Evolutionary conservation across 805 yeast species (phyloP), one percentile per base, ranked within the genome.

Genomic region (Starmera quercuum): DNA sequence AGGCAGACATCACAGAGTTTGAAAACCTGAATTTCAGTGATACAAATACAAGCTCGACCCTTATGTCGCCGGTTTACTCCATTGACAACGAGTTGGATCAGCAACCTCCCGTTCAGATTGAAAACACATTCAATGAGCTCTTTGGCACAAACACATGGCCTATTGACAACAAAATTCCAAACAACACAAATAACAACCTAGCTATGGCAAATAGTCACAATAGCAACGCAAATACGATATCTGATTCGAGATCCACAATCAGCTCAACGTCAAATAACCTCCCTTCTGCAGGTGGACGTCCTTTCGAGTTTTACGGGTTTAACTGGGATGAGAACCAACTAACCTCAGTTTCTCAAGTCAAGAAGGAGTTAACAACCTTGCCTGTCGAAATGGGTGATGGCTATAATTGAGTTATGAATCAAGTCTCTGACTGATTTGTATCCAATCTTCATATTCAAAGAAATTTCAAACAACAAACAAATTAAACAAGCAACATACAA

Each of bases 61-160:
- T 42, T 10, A 38, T 44, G 43, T 40, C 45, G 6, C 48, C 48
- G 4, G 41, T 40, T 6, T 40, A 38, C 22, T 38, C 43, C 18
- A 31, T 37, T n/a, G 43, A 39, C 21, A 16, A 13, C 6, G 42
- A 39, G 11, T 14, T 20, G 10, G 31, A 22, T 16, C 29, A 14
- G 9, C 12, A 4, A 11, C 29, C 9, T 16, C 20, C 19, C 15
- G 11, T 8, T 10, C 26, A 23, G 6, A 23, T 26, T 26, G 29
- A 26, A 15, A 26, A 26, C 17, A 9, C 19, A 13, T 15, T 15
- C 19, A 26, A 16, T 26, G 19, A 26, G 10, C 17, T 26, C 4
- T 6, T 5, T 26, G 29, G 29, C 4, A 3, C 10, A 3, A 16
- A 16, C 17, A 16, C 18, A 16, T 23, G 26, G 26, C 12, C 6